phyloP scores from a whole-genome alignment of 345 rosid species.

The Kandelia obovata region DNA sequence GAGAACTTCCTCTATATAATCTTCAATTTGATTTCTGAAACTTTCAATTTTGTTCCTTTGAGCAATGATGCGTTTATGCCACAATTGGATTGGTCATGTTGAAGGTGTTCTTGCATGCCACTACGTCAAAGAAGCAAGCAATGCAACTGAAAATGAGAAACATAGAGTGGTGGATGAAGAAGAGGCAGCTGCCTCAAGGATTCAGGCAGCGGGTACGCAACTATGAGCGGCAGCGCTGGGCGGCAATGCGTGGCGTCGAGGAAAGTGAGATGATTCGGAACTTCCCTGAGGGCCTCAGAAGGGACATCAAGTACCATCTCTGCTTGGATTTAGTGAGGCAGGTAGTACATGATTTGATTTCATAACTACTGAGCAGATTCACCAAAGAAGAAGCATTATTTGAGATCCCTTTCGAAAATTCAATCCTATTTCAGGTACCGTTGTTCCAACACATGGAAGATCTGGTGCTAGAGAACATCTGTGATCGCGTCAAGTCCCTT shows the following conservation, averaged over 20 bases:
- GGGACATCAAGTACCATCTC: slow-evolving; percentile 95
- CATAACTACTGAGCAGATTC: neutral
- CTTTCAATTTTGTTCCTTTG: neutral
- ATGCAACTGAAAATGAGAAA: slow-evolving; percentile 98
- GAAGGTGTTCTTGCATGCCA: slow-evolving; percentile 84
- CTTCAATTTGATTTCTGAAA: too few species aligned
- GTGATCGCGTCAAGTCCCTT: slow-evolving; percentile 90
- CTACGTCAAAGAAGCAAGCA: slow-evolving; percentile 94
- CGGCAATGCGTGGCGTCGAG: slow-evolving; percentile 94
- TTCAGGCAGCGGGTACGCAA: slow-evolving; percentile 86
- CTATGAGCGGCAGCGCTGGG: slow-evolving; percentile 95
- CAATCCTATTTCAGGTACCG: slow-evolving; percentile 54
- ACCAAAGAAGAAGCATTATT: neutral
- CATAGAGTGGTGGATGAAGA: slow-evolving; percentile 99
- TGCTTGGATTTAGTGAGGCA: slow-evolving; percentile 90
- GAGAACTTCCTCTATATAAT: too few species aligned
- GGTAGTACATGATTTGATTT: slow-evolving; percentile 30
- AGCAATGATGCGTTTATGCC: neutral
- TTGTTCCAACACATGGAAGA: slow-evolving; percentile 96
- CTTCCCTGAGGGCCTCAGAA: slow-evolving; percentile 85
- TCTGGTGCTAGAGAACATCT: slow-evolving; percentile 84
- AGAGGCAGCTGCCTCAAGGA: slow-evolving; percentile 70
- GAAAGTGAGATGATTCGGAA: slow-evolving; percentile 84
- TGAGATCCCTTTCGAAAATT: too few species aligned
- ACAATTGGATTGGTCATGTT: neutral